A percentile compares a stretch with the other conserved stretches of the same genome.
Conservation (phyloP, 805 yeast species). For the Alloascoidea africana region DNA sequence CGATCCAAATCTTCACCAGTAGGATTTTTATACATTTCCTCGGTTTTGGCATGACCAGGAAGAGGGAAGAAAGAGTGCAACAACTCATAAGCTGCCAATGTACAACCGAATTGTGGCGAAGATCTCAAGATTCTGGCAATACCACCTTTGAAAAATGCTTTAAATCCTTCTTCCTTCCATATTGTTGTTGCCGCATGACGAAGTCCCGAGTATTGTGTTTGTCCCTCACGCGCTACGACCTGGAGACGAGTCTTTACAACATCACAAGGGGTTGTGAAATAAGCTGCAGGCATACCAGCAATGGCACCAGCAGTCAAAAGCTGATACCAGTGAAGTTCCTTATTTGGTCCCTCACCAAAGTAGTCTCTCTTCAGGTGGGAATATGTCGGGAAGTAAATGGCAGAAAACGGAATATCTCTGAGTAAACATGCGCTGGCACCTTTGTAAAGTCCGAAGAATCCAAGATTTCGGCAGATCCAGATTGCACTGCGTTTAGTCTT, state of each 20-base stretch:
- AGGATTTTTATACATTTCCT: background rate
- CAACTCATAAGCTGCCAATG: conserved; percentile 92
- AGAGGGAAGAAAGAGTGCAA: conserved; percentile 71
- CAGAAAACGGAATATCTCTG: conserved; percentile 93
- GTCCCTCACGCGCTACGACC: conserved; percentile 65
- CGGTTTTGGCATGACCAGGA: conserved; percentile 22
- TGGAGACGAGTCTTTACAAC: conserved; percentile 93
- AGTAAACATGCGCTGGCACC: conserved; percentile 85
- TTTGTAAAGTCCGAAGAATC: conserved; percentile 73
- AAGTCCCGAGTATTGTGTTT: conserved; percentile 63
- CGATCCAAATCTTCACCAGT: background rate
- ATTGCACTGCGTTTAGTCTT: conserved; percentile 41
- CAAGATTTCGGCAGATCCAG: conserved; percentile 62
- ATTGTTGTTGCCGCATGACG: conserved; percentile 64
- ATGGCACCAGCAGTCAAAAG: conserved; percentile 77
- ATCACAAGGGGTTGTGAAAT: conserved; percentile 91
- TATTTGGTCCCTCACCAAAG: conserved; percentile 71
- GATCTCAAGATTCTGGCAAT: conserved; percentile 89
- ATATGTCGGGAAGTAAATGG: conserved; percentile 93
- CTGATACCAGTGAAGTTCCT: conserved; percentile 68
- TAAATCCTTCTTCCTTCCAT: conserved; percentile 64
- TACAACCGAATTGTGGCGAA: conserved; percentile 95
- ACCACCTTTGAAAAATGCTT: conserved; percentile 92
- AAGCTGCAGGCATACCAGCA: conserved; percentile 98
- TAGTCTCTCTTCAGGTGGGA: conserved; percentile 78